Base-by-base conservation (phyloP, 148 eudicot genomes). In the Spergularia marina region DNA sequence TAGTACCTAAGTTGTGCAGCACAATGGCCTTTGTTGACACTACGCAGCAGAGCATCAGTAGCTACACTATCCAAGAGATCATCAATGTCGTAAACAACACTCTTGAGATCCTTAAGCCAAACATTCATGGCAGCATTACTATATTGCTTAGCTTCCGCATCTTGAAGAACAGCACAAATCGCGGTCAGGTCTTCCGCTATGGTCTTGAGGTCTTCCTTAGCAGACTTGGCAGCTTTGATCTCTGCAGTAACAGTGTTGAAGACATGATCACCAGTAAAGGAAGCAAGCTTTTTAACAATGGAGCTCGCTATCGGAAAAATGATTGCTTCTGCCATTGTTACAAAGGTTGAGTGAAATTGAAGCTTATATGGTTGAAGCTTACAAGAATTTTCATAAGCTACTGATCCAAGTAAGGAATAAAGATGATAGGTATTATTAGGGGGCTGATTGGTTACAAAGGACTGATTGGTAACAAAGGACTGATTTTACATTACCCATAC, bases 31-130 rank as follows among this genome's bases (percentile, higher is more conserved):
- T 71, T 66, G 52, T 44, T 63, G 49, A 40, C 53, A 51, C 51
- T 67, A 53, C 65, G 34, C 51, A 23, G 64, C 56, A 80, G 30
- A 58, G 73, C 71, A 67, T 77, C 74, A 15, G 80, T 77, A 12
- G 80, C 68, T 8, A 80, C 75, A 44, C 63, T 70, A 39, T 80
- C 83, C 74, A 77, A 16, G n/a, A 83, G 49, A 68, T 83, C 86
- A 44, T 80, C 86, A 0, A 76, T 76, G 21, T 77, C 70, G 53
- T 74, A 80, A 39, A 78, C 78, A 49, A 71, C 78, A 36, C 57
- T 57, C 71, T 77, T 70, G 15, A 80, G 81, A 63, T 80, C 81
- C 16, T 59, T 68, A 17, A 83, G 64, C 85, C 85, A 83, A 12
- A 55, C 30, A 12, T 71, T 76, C 56, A 83, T 78, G 20, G 57